Evolutionary conservation across 192 early-diverging fungal genomes (phyloP).

Genomic region (Paraglomus occultum): DNA sequence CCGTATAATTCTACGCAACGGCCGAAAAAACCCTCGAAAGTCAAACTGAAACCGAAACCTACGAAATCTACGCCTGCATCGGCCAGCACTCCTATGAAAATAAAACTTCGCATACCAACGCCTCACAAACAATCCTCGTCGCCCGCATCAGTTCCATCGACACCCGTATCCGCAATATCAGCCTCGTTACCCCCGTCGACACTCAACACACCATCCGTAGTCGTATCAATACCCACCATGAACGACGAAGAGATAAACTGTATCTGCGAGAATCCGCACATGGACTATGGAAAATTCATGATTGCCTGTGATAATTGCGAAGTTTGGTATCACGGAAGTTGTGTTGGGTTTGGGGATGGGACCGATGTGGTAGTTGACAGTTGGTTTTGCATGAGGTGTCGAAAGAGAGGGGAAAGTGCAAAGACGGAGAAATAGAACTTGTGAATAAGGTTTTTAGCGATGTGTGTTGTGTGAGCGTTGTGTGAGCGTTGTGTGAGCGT

Average conservation of each 20-base stretch:
- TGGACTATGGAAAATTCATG: constrained; percentile 63
- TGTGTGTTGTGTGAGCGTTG: no score
- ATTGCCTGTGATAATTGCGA: constrained; percentile 59
- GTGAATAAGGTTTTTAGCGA: no score
- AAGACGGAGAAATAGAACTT: no score
- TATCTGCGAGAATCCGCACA: constrained; percentile 54
- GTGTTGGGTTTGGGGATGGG: constrained; percentile 46
- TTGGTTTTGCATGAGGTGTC: constrained; percentile 54
- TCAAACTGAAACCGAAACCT: constrained; percentile 21
- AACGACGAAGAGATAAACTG: constrained; percentile 49
- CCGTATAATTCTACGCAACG: not conserved
- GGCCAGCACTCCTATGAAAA: constrained; percentile 35
- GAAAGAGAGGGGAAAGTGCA: no score
- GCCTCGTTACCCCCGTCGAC: not conserved
- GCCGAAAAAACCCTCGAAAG: not conserved
- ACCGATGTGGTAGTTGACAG: constrained; percentile 31
- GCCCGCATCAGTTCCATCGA: not conserved
- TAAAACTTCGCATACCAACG: constrained; percentile 28
- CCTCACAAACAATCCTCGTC: constrained; percentile 3
- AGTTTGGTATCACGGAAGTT: constrained; percentile 65
- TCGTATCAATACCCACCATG: no score
- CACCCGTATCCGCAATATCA: not conserved
- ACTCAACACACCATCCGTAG: not conserved
- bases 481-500: no score
- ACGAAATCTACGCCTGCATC: constrained; percentile 12